phyloP scores from a whole-genome alignment of 176 grass and related monocot species.

The Aechmea fasciata region DNA sequence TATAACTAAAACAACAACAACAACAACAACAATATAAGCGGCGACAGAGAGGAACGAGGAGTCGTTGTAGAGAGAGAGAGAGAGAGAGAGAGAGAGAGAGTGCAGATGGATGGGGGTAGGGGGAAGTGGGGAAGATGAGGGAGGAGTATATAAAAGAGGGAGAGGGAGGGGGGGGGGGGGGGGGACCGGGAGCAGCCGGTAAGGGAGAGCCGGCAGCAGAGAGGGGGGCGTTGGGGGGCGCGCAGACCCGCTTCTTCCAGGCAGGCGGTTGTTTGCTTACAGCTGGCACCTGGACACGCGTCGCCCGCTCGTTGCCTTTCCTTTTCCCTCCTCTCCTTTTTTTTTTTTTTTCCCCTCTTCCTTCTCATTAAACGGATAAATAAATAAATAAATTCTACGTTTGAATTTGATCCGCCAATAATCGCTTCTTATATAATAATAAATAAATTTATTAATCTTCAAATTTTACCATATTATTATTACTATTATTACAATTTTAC shows the following conservation, averaged over 20 bases:
- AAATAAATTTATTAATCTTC: too few relatives aligned
- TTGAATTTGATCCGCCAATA: too few relatives aligned
- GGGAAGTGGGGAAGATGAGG: neutral
- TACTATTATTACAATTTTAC: too few relatives aligned
- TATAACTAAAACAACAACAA: neutral
- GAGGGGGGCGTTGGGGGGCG: neutral
- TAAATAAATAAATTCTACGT: too few relatives aligned
- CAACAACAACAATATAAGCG: neutral
- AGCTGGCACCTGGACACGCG: conserved; percentile 38
- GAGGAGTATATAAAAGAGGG: conserved; percentile 7
- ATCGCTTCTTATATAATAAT: too few relatives aligned
- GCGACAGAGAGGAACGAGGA: neutral
- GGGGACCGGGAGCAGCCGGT: conserved; percentile 17
- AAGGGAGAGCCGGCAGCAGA: neutral
- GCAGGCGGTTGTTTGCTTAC: conserved; percentile 35
- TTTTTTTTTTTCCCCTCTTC: neutral
- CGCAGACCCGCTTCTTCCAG: conserved; percentile 10
- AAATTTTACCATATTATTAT: too few relatives aligned
- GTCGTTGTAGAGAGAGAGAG: neutral
- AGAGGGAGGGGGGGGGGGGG: neutral
- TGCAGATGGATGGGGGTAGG: neutral
- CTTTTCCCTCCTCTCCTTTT: neutral
- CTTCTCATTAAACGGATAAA: too few relatives aligned
- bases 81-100: neutral
- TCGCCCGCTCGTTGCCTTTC: conserved; percentile 7